Evolutionary conservation across 495 filamentous ascomycete species (phyloP), one percentile per base, ranked within the genome.

Genomic region (Hypoxylon fuscum): DNA sequence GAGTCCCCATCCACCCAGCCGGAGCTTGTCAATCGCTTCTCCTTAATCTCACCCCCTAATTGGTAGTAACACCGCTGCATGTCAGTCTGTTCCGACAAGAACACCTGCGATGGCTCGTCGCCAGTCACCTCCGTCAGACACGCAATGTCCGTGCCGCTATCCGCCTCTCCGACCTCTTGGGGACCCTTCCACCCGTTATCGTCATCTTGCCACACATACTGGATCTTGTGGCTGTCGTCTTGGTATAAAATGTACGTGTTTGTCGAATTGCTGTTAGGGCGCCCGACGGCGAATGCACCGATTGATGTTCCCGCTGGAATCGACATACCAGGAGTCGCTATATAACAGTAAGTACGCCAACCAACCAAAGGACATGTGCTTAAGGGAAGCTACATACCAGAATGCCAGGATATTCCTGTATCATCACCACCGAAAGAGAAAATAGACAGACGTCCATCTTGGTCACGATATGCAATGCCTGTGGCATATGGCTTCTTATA

Each of bases 11-110:
- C 54, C 22, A 54, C 25, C 61, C 61, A 64, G 5, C 18, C 57
- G 15, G 47, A 35, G 17, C 48, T 29, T n/a, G 54, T 43, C 12
- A 59, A 20, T 23, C 61, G 54, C 48, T 64, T 64, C 42, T 62
- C 52, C 22, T 15, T 41, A 21, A 66, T 61, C 17, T 17, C 14
- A 38, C 63, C 56, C 15, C 55, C 35, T 6, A 42, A 47, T 25
- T 66, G 63, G 46, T 62, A 66, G 27, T 62, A 66, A 44, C 63
- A 66, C 2, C 63, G 57, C 2, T 44, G 45, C 57, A 62, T 62
- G 40, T 66, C 63, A 11, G 34, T 52, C 31, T 42, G 57, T 7
- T 47, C 32, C 6, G 57, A 50, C 21, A 66, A 21, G 3, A 2
- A 10, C 6, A 14, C n/a, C 15, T 41, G 42, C 7, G n/a, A 11